phyloP scores from a whole-genome alignment of 768 basidiomycete genomes.

The Piloderma croceum region DNA sequence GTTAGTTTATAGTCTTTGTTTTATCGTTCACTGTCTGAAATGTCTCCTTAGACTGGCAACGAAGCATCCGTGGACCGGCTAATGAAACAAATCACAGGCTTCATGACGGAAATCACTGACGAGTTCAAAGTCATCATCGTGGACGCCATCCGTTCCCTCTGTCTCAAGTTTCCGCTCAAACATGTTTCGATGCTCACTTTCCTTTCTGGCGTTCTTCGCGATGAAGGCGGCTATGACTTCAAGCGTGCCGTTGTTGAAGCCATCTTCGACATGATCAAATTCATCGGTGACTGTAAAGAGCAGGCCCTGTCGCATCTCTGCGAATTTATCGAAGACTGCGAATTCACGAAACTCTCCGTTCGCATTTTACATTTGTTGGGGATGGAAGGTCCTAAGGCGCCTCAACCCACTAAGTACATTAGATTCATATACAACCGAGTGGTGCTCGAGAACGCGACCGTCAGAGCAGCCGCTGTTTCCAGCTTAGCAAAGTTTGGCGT shows the following conservation, averaged over 20 bases:
- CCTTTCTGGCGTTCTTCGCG: conserved; percentile 92
- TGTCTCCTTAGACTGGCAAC: conserved; percentile 75
- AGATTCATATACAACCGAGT: conserved; percentile 99
- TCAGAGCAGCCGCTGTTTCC: conserved; percentile 92
- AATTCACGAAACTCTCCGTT: conserved; percentile 98
- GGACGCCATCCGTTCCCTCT: conserved; percentile 95
- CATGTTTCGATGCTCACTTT: conserved; percentile 96
- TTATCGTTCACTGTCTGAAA: conserved; percentile 9
- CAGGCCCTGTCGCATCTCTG: conserved; percentile 96
- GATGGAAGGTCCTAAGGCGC: conserved; percentile 90
- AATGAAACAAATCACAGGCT: conserved; percentile 98
- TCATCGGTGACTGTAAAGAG: conserved; percentile 91
- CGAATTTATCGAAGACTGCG: conserved; percentile 99
- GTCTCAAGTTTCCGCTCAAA: conserved; percentile 97
- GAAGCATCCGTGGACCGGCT: conserved; percentile 98
- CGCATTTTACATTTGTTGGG: conserved; percentile 94
- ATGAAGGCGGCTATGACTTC: conserved; percentile 99
- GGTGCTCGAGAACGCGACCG: conserved; percentile 95
- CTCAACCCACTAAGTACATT: conserved; percentile 97
- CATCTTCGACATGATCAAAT: conserved; percentile 99
- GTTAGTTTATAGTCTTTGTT: conserved; percentile 30
- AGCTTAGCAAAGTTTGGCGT: conserved; percentile 96
- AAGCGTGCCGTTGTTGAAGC: conserved; percentile 99
- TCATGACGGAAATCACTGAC: conserved; percentile 99
- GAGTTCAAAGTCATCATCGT: conserved; percentile 99